Evolutionary conservation across 2,329 filamentous ascomycete species (phyloP).

Genomic region (Arthrinium phaeospermum): DNA sequence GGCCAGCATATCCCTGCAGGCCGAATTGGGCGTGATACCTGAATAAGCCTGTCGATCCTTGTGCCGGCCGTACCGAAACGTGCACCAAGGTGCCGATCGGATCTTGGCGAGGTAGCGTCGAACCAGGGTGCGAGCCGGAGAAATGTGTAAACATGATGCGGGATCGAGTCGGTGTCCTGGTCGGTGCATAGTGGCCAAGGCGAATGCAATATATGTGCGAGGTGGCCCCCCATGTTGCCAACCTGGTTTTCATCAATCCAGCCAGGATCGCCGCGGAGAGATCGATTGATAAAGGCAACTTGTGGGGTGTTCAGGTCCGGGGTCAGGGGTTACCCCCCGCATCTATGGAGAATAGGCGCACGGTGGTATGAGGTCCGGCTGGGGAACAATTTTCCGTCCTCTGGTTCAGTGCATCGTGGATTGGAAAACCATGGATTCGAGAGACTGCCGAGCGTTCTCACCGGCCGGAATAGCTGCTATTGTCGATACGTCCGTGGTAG

Average conservation of each 20-base stretch:
- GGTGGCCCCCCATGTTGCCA: background rate
- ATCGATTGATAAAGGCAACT: background rate
- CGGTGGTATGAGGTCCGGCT: background rate
- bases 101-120: background rate
- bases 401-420: background rate
- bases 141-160: background rate
- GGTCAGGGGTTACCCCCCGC: background rate
- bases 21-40: background rate
- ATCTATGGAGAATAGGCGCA: background rate
- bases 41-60: background rate
- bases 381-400: conserved; percentile 14
- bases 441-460: background rate
- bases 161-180: background rate
- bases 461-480: background rate
- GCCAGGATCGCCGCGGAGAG: background rate
- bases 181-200: background rate
- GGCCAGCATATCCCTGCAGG: background rate
- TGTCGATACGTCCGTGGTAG: background rate
- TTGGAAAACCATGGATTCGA: background rate
- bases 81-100: background rate
- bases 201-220: background rate
- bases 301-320: background rate
- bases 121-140: background rate
- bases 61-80: background rate
- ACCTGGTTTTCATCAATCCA: background rate